Base-by-base conservation (phyloP, 768 basidiomycete species). In the Leccinum boreale region DNA sequence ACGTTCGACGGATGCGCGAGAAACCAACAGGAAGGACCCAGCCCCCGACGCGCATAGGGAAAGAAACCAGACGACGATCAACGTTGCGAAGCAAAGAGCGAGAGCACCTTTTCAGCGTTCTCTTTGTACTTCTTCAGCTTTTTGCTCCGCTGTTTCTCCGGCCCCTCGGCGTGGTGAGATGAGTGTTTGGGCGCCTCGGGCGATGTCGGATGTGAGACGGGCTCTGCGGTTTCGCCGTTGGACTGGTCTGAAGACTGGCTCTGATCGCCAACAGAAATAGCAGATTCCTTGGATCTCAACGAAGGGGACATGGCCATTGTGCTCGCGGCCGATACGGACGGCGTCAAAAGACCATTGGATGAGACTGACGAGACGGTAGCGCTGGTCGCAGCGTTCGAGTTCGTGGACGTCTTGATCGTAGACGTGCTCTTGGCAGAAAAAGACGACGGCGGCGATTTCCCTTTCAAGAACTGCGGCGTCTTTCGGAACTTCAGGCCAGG, bases 101-200 rank as follows among this genome's bases (percentile, higher is more conserved):
- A 90, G 57, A 93, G 79, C 55, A 93, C 81, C 62, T 92, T 92
- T 77, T 92, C 90, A 3, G 91, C 90, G 60, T 86, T 88, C 68
- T 91, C 86, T 75, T 92, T 92, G 77, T 90, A 90, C 75, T 86
- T 91, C 79, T 87, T 89, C 72, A 90, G 71, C 73, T 88, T 92
- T 78, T 83, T 90, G 67, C 72, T 85, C 82, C 81, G 86, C 59
- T 77, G 76, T 68, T 83, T 86, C 65, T 85, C 81, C n/a, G 79
- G 76, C 57, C 81, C 76, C 52, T 80, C 79, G 5, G 57, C 58
- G 9, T 67, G 67, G 26, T 74, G 67, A 17, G 74, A 63, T 5
- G 55, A 26, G 23, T 64, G 57, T 54, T 72, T 74, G 54, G 67
- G 58, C 5, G 67, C 76, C 70, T 73, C 70, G 11, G 69, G 74